Conservation (phyloP, 768 basidiomycete genomes). For the Tulasnella sp. region DNA sequence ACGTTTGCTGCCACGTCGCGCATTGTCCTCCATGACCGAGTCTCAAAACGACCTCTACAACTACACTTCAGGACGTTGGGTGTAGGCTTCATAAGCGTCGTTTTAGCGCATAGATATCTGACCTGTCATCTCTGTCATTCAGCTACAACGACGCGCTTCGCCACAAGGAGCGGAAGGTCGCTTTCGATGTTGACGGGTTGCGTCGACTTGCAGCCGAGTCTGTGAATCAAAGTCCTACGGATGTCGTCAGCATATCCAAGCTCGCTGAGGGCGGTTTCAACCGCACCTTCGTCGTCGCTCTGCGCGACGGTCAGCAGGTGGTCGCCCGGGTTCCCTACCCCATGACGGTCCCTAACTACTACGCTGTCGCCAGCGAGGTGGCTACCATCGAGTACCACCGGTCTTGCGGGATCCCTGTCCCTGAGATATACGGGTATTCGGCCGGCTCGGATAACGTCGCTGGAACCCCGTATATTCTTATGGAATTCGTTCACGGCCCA, state of each 20-base stretch:
- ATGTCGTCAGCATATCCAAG: conserved; percentile 31
- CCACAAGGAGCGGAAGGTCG: conserved; percentile 34
- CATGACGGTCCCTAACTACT: conserved; percentile 23
- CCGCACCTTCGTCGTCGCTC: conserved; percentile 26
- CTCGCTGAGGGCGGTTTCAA: conserved; percentile 35
- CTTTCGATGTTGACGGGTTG: conserved; percentile 35
- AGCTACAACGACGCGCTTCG: conserved; percentile 30
- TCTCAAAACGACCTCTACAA: conserved; percentile 20
- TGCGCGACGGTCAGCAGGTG: conserved; percentile 22
- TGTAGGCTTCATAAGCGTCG: conserved; percentile 20
- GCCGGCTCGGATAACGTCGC: conserved; percentile 24
- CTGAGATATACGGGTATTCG: conserved; percentile 28
- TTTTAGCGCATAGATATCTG: conserved; percentile 18
- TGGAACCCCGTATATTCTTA: conserved; percentile 26
- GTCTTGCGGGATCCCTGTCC: conserved; percentile 25
- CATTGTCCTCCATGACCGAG: conserved; percentile 17
- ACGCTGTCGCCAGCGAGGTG: conserved; percentile 26
- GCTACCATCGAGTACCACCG: conserved; percentile 26
- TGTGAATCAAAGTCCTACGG: conserved; percentile 28
- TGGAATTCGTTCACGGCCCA: conserved; percentile 30
- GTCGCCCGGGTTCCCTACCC: conserved; percentile 27
- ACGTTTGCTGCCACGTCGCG: conserved; percentile 17
- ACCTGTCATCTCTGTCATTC: conserved; percentile 13
- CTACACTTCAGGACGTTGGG: conserved; percentile 24
- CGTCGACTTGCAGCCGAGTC: conserved; percentile 37